Percentiles rank a stretch among this genome's conserved stretches.
Conservation (phyloP, 305 asterid genomes). For the Fraxinus xanthoxyloides region DNA sequence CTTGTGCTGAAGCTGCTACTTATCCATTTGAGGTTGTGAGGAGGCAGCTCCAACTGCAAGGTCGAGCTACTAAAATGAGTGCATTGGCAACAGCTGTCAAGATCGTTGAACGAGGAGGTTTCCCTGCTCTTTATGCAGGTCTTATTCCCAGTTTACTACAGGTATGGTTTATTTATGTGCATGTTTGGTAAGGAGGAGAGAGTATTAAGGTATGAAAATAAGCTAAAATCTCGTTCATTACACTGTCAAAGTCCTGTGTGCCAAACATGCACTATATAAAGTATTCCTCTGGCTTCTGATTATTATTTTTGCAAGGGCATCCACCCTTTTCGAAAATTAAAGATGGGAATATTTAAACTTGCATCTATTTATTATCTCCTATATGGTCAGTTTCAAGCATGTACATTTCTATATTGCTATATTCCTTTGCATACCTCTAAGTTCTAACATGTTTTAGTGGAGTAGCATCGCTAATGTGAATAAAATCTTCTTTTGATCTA, state of each 20-base stretch:
- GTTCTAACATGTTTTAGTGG: background rate
- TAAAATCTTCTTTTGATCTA: background rate
- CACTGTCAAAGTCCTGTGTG: background rate
- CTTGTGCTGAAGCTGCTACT: slow-evolving; percentile 96
- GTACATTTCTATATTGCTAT: background rate
- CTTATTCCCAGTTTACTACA: slow-evolving; percentile 86
- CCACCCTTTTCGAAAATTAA: background rate
- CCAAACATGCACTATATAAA: background rate
- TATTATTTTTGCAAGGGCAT: background rate
- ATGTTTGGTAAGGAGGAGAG: background rate
- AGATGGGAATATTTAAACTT: background rate
- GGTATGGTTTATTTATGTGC: slow-evolving; percentile 36
- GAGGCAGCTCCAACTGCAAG: slow-evolving; percentile 90
- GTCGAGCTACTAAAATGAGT: slow-evolving; percentile 67
- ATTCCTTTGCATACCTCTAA: background rate
- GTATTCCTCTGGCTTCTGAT: background rate
- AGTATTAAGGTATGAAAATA: background rate
- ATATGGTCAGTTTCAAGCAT: background rate
- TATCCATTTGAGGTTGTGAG: slow-evolving; percentile 95
- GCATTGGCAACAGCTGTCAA: slow-evolving; percentile 64
- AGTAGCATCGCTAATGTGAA: background rate
- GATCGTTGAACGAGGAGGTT: slow-evolving; percentile 82
- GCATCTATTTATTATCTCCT: background rate
- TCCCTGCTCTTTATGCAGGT: slow-evolving; percentile 93
- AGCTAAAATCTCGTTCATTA: background rate